phyloP scores from a whole-genome alignment of 768 basidiomycete genomes.

The Rhodotorula paludigena region DNA sequence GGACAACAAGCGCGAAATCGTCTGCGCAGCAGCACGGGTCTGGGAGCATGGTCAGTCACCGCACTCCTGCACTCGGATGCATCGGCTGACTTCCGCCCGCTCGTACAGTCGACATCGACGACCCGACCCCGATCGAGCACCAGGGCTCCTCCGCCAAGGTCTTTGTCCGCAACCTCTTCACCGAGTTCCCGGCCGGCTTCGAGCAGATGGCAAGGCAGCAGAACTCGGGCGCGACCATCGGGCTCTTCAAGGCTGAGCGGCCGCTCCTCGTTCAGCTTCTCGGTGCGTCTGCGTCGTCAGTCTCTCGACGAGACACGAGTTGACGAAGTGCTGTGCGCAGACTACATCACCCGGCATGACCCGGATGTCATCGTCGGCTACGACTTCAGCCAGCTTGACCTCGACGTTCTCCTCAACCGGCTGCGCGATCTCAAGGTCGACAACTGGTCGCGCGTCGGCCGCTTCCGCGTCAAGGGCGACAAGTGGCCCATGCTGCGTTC shows the following conservation, averaged over 20 bases:
- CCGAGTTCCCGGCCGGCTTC: conserved; percentile 73
- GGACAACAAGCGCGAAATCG: conserved; percentile 88
- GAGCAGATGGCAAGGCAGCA: conserved; percentile 58
- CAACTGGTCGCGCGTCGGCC: conserved; percentile 88
- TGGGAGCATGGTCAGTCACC: conserved; percentile 62
- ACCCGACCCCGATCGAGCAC: conserved; percentile 81
- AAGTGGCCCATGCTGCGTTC: conserved; percentile 76
- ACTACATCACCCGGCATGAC: conserved; percentile 74
- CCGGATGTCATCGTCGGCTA: conserved; percentile 93
- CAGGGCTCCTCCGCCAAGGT: conserved; percentile 78
- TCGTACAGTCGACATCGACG: conserved; percentile 72
- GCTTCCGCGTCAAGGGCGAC: conserved; percentile 64
- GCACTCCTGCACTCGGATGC: conserved; percentile 26
- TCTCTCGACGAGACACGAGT: too few species aligned
- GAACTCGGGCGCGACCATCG: conserved; percentile 51
- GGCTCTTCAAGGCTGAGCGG: conserved; percentile 72
- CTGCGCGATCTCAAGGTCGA: conserved; percentile 86
- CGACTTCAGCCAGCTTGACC: conserved; percentile 87
- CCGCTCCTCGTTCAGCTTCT: conserved; percentile 77
- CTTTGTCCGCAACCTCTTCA: conserved; percentile 78
- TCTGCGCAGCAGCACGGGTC: conserved; percentile 74
- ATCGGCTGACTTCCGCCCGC: not conserved
- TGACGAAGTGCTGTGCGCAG: conserved; percentile 47
- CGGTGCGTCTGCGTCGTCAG: conserved; percentile 51
- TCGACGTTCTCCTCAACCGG: conserved; percentile 84